phyloP scores from a whole-genome alignment of 108 stramenopile genomes.

The Mediolabrus comicus region DNA sequence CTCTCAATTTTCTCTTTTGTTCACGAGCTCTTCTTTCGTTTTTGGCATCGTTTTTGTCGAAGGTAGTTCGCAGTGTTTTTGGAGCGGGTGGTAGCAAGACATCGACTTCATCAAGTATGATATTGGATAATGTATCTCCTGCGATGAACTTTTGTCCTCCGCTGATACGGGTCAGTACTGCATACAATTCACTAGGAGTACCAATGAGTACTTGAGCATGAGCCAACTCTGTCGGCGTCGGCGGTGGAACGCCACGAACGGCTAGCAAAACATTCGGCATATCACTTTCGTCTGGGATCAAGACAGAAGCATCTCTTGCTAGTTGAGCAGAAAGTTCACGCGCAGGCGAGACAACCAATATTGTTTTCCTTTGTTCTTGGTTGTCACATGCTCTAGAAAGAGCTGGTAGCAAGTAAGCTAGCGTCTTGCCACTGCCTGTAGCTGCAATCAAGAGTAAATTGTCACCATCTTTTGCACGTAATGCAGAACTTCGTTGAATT shows the following conservation, averaged over 20 bases:
- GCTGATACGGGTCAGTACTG: conserved; percentile 43
- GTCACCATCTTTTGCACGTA: conserved; percentile 33
- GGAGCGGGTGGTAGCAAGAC: conserved; percentile 51
- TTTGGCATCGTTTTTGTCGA: conserved; percentile 36
- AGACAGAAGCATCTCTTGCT: conserved; percentile 40
- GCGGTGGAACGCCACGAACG: conserved; percentile 44
- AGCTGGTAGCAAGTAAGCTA: conserved; percentile 47
- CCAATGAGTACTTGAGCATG: conserved; percentile 45
- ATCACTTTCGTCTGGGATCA: conserved; percentile 24
- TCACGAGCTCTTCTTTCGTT: conserved; percentile 34
- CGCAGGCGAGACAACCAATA: conserved; percentile 43
- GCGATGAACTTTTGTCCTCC: conserved; percentile 48
- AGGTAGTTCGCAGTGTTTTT: conserved; percentile 46
- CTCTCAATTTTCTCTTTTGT: conserved; percentile 51
- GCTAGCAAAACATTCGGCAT: conserved; percentile 40
- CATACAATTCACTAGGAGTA: conserved; percentile 48
- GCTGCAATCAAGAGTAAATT: conserved; percentile 49
- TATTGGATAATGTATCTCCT: conserved; percentile 40
- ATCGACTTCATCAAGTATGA: conserved; percentile 62
- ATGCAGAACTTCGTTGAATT: conserved; percentile 47
- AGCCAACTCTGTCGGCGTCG: conserved; percentile 32
- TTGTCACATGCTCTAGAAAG: conserved; percentile 20
- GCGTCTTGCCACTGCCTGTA: conserved; percentile 51
- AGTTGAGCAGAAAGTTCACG: conserved; percentile 53
- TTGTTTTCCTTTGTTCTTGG: conserved; percentile 16